A percentile compares a stretch with the other conserved stretches of the same genome.
Evolutionary conservation across 2,329 filamentous ascomycete genomes (phyloP).

Genomic region (Talaromyces sp.): DNA sequence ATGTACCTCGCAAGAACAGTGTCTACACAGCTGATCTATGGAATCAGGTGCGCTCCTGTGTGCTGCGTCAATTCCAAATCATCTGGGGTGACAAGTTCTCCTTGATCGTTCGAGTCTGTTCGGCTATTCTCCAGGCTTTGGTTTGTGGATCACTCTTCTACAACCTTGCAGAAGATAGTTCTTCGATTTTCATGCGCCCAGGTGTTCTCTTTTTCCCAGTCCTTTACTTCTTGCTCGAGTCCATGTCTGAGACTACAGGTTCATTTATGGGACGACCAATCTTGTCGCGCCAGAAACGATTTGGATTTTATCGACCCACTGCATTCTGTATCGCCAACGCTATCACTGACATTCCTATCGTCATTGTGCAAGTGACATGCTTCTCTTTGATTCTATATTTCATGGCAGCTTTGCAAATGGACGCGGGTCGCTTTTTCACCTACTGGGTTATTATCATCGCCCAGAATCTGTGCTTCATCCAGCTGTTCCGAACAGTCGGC

Average conservation of each 20-base stretch:
- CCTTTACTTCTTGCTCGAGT: constrained; percentile 63
- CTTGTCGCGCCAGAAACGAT: constrained; percentile 68
- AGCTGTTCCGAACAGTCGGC: constrained; percentile 54
- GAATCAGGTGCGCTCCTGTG: constrained; percentile 51
- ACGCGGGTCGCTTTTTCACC: constrained; percentile 63
- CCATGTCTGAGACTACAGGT: constrained; percentile 60
- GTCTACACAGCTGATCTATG: constrained; percentile 35
- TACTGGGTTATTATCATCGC: constrained; percentile 57
- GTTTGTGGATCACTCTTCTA: constrained; percentile 56
- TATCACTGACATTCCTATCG: constrained; percentile 58
- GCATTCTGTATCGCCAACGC: constrained; percentile 61
- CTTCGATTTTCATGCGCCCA: constrained; percentile 60
- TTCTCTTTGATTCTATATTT: constrained; percentile 65
- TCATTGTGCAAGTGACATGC: constrained; percentile 57
- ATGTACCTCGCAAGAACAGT: constrained; percentile 34
- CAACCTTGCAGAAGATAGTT: constrained; percentile 52
- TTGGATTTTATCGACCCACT: constrained; percentile 66
- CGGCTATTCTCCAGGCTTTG: constrained; percentile 42
- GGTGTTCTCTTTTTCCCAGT: constrained; percentile 63
- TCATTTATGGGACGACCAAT: constrained; percentile 67
- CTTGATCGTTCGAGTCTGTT: constrained; percentile 50
- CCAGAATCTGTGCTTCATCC: constrained; percentile 54
- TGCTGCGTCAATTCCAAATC: constrained; percentile 51
- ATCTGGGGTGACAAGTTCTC: constrained; percentile 57
- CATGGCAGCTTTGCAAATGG: constrained; percentile 57